Conservation (phyloP, 1,284 basidiomycete genomes). For the Cutaneotrichosporon sp. region DNA sequence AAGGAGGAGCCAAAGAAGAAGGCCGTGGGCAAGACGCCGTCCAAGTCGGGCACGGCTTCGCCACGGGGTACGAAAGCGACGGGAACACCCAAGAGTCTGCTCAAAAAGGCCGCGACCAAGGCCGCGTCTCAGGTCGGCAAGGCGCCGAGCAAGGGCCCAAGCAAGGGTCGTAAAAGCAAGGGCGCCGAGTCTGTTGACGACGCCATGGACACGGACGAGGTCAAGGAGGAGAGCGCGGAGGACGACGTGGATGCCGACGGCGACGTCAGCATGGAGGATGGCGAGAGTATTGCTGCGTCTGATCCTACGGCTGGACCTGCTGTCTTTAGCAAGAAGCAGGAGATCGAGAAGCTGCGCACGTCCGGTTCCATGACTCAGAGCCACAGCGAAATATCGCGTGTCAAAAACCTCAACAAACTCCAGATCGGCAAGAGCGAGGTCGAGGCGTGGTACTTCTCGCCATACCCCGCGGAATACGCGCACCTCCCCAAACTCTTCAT, state of each 20-base stretch:
- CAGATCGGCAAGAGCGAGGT: slow-evolving; percentile 96
- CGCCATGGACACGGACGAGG: slow-evolving; percentile 31
- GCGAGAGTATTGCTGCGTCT: slow-evolving; percentile 48
- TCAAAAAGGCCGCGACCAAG: slow-evolving; percentile 72
- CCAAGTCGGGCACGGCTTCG: slow-evolving; percentile 26
- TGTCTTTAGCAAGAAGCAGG: slow-evolving; percentile 88
- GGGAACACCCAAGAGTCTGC: slow-evolving; percentile 49
- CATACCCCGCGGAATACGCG: slow-evolving; percentile 96
- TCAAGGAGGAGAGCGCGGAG: slow-evolving; percentile 51
- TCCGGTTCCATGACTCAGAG: slow-evolving; percentile 99
- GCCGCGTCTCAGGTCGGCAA: slow-evolving; percentile 49
- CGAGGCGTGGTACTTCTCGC: slow-evolving; percentile 99
- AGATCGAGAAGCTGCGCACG: slow-evolving; percentile 96
- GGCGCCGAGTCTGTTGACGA: slow-evolving; percentile 51
- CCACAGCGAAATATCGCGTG: slow-evolving; percentile 91
- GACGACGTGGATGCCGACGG: slow-evolving; percentile 58
- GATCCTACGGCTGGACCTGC: slow-evolving; percentile 47
- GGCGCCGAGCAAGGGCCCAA: slow-evolving; percentile 50
- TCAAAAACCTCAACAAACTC: slow-evolving; percentile 95
- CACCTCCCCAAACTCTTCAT: slow-evolving; percentile 92
- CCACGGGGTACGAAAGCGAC: slow-evolving; percentile 20
- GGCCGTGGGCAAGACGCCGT: slow-evolving; percentile 40
- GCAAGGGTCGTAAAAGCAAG: slow-evolving; percentile 21
- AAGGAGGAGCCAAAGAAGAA: slow-evolving; percentile 47
- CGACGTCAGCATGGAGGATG: slow-evolving; percentile 52